Evolutionary conservation across 345 rosid genomes (phyloP).

Genomic region (Arabidopsis arenosa): DNA sequence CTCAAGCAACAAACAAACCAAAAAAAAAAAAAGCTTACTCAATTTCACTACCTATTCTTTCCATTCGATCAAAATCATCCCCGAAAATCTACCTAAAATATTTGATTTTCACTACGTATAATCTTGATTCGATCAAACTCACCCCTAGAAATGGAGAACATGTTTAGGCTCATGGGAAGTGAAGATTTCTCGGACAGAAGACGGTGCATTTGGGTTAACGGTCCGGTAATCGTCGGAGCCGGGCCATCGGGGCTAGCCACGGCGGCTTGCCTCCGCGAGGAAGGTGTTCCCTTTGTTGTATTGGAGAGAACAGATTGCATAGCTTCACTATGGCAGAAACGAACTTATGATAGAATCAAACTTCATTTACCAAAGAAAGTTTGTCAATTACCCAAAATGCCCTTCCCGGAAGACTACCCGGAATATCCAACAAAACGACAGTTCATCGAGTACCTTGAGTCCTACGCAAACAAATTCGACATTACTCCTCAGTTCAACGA

Average conservation of each 20-base stretch:
- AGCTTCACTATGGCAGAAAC: slow-evolving; percentile 83
- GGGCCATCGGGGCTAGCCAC: slow-evolving; percentile 89
- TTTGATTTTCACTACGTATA: slow-evolving; percentile 3
- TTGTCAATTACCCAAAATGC: slow-evolving; percentile 79
- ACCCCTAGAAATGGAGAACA: slow-evolving; percentile 50
- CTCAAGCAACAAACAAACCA: slow-evolving; percentile 7
- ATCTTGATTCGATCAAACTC: slow-evolving; percentile 20
- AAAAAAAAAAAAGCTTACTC: background rate
- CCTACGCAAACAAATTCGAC: slow-evolving; percentile 63
- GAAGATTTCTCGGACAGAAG: slow-evolving; percentile 48
- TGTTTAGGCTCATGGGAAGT: slow-evolving; percentile 52
- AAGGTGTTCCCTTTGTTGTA: slow-evolving; percentile 71
- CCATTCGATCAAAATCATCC: slow-evolving; percentile 7
- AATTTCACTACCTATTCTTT: slow-evolving; percentile 14
- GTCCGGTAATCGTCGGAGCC: slow-evolving; percentile 82
- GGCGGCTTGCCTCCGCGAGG: slow-evolving; percentile 75
- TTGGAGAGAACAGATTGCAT: slow-evolving; percentile 82
- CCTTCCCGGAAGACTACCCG: slow-evolving; percentile 75
- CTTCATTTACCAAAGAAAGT: slow-evolving; percentile 83
- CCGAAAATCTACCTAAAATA: background rate
- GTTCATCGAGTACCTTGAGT: slow-evolving; percentile 77
- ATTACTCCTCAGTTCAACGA: slow-evolving; percentile 82
- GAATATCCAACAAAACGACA: slow-evolving; percentile 79
- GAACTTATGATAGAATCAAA: slow-evolving; percentile 77
- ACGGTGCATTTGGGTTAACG: slow-evolving; percentile 67